phyloP scores from a whole-genome alignment of 139 green algal species.

The Prasinococcaceae sp. region DNA sequence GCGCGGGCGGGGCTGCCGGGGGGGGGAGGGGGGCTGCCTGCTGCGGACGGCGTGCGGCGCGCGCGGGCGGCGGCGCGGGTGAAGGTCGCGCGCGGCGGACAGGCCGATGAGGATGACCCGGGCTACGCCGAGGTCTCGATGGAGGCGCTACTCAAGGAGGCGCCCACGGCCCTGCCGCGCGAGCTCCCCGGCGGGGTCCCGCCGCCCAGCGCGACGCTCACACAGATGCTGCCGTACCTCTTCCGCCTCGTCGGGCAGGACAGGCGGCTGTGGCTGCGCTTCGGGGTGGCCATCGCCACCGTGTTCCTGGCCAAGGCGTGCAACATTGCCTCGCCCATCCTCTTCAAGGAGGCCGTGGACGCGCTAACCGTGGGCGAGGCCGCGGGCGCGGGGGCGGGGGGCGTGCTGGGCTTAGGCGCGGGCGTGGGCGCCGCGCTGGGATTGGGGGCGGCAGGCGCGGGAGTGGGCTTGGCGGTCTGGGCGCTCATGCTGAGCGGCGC shows the following conservation, averaged over 20 bases:
- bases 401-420: background rate
- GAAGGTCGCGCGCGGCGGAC: too few relatives aligned
- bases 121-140: too few relatives aligned
- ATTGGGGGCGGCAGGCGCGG: background rate
- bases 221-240: conserved; percentile 60
- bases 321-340: conserved; percentile 2
- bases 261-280: background rate
- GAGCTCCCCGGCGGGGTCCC: too few relatives aligned
- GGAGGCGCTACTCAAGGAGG: too few relatives aligned
- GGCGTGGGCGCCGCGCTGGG: background rate
- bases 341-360: conserved; percentile 44
- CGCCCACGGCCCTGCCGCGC: too few relatives aligned
- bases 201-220: background rate
- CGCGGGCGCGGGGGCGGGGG: background rate
- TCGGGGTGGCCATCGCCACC: background rate
- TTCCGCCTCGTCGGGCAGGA: background rate
- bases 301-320: background rate
- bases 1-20: too few relatives aligned
- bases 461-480: conserved; percentile 20
- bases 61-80: too few relatives aligned
- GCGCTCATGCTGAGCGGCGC: conserved; percentile 37
- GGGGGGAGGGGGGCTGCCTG: too few relatives aligned
- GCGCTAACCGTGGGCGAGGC: conserved; percentile 25
- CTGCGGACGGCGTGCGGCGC: too few relatives aligned
- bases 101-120: too few relatives aligned